Conservation (phyloP, 1,139 yeast genomes). For the Lodderomyces parapsilosis region DNA sequence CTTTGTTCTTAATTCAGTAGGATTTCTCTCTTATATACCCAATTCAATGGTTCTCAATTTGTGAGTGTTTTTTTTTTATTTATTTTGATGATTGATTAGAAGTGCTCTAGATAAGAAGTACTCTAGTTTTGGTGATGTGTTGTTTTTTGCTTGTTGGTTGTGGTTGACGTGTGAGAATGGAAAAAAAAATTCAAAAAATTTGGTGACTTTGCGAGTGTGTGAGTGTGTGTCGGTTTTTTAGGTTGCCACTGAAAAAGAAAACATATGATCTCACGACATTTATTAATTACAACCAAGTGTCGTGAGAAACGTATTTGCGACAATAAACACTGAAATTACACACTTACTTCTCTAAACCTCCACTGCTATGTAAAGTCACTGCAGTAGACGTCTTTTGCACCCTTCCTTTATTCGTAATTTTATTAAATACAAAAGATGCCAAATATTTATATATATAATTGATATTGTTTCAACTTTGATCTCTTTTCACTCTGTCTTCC, state of each 20-base stretch:
- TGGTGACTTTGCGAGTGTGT: background rate
- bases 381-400: background rate
- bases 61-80: background rate
- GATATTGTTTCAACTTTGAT: background rate
- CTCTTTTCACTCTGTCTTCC: no score
- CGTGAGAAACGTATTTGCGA: background rate
- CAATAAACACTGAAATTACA: background rate
- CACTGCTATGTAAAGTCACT: no score
- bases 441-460: background rate
- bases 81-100: background rate
- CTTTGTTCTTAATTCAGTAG: background rate
- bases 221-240: background rate
- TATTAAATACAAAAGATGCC: background rate
- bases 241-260: background rate
- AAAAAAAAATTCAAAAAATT: background rate
- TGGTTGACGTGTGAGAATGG: background rate
- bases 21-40: background rate
- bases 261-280: slow-evolving; percentile 1
- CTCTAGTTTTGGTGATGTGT: background rate
- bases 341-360: no score
- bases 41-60: background rate
- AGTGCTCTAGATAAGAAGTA: background rate
- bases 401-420: background rate
- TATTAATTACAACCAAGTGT: slow-evolving; percentile 1
- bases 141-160: no score